Evolutionary conservation across 2,329 filamentous ascomycete genomes (phyloP).

Genomic region (Colletotrichum lupini): DNA sequence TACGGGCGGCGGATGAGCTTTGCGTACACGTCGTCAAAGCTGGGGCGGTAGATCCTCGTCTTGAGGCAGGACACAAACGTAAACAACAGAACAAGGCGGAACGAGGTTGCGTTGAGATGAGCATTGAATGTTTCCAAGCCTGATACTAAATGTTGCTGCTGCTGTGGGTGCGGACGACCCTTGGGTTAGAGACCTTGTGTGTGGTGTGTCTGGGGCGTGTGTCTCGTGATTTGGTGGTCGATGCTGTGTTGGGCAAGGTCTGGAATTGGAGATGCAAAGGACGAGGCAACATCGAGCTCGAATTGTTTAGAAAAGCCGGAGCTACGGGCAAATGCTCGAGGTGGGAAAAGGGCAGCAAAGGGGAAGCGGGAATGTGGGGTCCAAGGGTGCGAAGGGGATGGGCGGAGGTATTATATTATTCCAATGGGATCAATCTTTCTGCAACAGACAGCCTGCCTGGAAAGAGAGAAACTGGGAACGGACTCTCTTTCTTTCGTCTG

Average conservation of each 20-base stretch:
- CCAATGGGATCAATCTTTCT: conserved; percentile 31
- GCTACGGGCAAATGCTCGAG: conserved; percentile 17
- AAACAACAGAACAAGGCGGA: conserved; percentile 32
- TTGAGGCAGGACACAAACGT: conserved; percentile 18
- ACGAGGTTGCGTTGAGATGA: conserved; percentile 34
- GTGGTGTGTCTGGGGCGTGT: conserved; percentile 8
- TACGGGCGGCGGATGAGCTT: conserved; percentile 8
- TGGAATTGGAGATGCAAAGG: not conserved
- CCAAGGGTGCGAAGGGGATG: conserved; percentile 9
- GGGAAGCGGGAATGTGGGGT: conserved; percentile 25
- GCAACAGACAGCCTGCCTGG: not conserved
- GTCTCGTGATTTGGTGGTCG: conserved; percentile 23
- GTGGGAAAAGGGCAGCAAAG: conserved; percentile 19
- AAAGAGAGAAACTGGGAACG: conserved; percentile 20
- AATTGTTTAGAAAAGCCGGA: conserved; percentile 29
- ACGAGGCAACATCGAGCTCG: conserved; percentile 23
- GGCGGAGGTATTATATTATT: conserved; percentile 31
- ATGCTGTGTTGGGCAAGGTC: conserved; percentile 7
- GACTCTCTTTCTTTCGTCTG: conserved; percentile 35
- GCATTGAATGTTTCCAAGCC: conserved; percentile 35
- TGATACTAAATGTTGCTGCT: not conserved
- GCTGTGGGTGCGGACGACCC: conserved; percentile 17
- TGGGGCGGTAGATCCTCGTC: conserved; percentile 11
- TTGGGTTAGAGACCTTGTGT: not conserved
- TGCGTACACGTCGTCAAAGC: conserved; percentile 5